Evolutionary conservation across 257 asterid species (phyloP).

Genomic region (Solanum dulcamara): DNA sequence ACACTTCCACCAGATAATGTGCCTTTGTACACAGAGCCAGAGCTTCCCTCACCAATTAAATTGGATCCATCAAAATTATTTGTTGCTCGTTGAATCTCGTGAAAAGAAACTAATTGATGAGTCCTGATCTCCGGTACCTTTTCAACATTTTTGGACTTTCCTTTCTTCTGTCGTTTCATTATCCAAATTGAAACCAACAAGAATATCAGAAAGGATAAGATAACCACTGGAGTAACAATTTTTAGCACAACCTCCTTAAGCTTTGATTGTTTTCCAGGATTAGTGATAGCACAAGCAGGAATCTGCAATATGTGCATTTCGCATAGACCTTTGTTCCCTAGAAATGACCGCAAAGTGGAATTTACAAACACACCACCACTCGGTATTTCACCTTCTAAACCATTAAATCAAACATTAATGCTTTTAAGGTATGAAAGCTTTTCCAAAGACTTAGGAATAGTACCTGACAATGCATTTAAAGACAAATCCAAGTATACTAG

Average conservation of each 20-base stretch:
- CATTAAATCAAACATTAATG: not conserved
- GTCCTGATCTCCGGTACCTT: not conserved
- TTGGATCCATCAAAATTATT: slow-evolving; percentile 17
- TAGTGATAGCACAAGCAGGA: not conserved
- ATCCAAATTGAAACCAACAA: not conserved
- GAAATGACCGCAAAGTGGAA: not conserved
- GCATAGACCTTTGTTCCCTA: not conserved
- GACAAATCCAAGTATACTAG: not conserved
- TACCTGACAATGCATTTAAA: not conserved
- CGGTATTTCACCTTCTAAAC: not conserved
- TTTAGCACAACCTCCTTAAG: not conserved
- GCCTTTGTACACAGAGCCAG: slow-evolving; percentile 16
- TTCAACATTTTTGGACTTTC: not conserved
- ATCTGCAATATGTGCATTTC: not conserved
- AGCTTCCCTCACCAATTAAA: slow-evolving; percentile 20
- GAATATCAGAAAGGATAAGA: not conserved
- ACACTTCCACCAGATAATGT: not conserved
- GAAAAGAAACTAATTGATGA: slow-evolving; percentile 5
- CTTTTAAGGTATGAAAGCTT: not conserved
- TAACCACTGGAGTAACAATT: not conserved
- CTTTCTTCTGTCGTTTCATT: not conserved
- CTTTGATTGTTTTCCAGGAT: not conserved
- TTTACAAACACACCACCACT: not conserved
- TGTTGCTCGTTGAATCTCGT: slow-evolving; percentile 13
- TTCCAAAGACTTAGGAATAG: not conserved